phyloP scores from a whole-genome alignment of 78 protist species.

The Andalucia godoyi region DNA sequence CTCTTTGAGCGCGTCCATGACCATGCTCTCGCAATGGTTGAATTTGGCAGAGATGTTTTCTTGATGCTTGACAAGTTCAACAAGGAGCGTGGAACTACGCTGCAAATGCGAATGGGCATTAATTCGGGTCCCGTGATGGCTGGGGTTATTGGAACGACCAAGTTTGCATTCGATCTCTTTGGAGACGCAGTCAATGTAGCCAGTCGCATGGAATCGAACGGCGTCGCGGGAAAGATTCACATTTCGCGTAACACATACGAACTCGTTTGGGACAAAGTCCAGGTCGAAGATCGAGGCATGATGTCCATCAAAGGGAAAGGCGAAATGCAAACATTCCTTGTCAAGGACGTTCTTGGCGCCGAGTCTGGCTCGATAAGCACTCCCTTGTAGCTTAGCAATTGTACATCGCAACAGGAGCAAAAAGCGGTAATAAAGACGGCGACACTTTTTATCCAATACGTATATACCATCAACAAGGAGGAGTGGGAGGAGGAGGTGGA shows the following conservation, averaged over 20 bases:
- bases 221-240: constrained; percentile 35
- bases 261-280: no score
- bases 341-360: no score
- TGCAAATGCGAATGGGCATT: constrained; percentile 40
- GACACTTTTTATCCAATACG: no score
- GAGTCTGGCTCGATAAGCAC: no score
- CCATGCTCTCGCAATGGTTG: constrained; percentile 1
- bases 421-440: no score
- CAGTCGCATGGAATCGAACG: constrained; percentile 42
- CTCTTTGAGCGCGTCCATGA: no score
- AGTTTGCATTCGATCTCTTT: constrained; percentile 59
- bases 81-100: background rate
- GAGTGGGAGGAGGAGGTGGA: no score
- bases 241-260: background rate
- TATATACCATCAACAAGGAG: no score
- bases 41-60: background rate
- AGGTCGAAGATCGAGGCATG: constrained; percentile 9
- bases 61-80: background rate
- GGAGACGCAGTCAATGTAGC: constrained; percentile 72
- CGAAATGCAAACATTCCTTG: constrained; percentile 31
- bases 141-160: constrained; percentile 50
- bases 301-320: constrained; percentile 57
- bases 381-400: no score
- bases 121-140: constrained; percentile 60
- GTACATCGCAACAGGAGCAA: no score